phyloP scores from a whole-genome alignment of 495 filamentous ascomycete species.

The Talaromyces adpressus region DNA sequence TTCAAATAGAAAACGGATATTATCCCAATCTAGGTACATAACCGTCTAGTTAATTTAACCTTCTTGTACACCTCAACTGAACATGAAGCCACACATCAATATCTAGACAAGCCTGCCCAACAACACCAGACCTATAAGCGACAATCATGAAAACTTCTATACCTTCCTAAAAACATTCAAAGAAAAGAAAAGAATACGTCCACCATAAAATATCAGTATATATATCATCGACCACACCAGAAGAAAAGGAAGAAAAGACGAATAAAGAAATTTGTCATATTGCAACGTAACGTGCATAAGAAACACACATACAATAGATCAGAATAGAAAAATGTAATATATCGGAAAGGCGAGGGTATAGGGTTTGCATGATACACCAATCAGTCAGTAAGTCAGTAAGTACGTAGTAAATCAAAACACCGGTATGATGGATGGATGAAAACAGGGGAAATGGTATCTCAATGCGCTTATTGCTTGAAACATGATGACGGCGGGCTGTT shows the following conservation, averaged over 20 bases:
- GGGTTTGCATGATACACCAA: background rate
- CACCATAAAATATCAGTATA: background rate
- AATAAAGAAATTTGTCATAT: background rate
- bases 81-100: background rate
- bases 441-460: background rate
- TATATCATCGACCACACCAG: background rate
- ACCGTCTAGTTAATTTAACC: background rate
- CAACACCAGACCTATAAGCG: background rate
- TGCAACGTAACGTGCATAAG: background rate
- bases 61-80: background rate
- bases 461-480: background rate
- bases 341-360: slow-evolving; percentile 1
- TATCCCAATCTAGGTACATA: background rate
- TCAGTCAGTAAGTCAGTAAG: background rate
- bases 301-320: background rate
- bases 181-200: background rate
- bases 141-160: background rate
- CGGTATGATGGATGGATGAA: background rate
- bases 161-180: background rate
- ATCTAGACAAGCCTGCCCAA: background rate
- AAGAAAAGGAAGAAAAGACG: background rate
- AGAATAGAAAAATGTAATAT: background rate
- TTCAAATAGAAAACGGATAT: background rate
- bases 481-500: background rate
- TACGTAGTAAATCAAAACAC: background rate